phyloP scores from a whole-genome alignment of 306 rosid genomes.

The Sophora flavescens region DNA sequence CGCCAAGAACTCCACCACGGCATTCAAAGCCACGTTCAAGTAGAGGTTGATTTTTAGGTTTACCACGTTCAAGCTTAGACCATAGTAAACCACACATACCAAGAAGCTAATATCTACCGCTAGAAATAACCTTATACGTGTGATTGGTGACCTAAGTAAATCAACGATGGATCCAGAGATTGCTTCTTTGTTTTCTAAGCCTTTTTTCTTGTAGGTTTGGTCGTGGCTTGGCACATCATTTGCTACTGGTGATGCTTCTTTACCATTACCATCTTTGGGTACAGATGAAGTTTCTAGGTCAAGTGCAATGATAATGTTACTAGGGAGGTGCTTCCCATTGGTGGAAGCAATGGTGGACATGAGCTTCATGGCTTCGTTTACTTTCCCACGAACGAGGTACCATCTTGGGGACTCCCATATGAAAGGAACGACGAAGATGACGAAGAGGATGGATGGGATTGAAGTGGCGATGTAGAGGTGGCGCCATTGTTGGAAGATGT shows the following conservation, averaged over 20 bases:
- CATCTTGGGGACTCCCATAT: constrained; percentile 76
- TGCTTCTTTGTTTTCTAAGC: constrained; percentile 25
- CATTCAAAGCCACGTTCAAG: constrained; percentile 60
- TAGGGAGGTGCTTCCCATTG: constrained; percentile 58
- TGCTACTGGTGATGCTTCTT: neutral
- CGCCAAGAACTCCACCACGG: constrained; percentile 76
- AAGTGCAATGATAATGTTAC: constrained; percentile 49
- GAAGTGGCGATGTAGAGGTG: constrained; percentile 65
- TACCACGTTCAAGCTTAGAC: constrained; percentile 69
- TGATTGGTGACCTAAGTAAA: constrained; percentile 55
- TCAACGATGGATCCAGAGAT: constrained; percentile 60
- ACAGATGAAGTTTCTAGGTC: constrained; percentile 51
- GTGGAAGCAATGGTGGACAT: constrained; percentile 60
- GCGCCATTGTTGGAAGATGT: constrained; percentile 61
- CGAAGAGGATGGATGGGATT: constrained; percentile 65
- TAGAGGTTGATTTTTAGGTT: constrained; percentile 65
- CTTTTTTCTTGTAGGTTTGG: neutral
- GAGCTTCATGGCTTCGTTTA: constrained; percentile 57
- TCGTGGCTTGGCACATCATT: neutral
- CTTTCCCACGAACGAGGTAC: constrained; percentile 67
- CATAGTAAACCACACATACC: constrained; percentile 71
- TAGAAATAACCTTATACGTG: constrained; percentile 60
- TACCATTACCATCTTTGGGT: neutral
- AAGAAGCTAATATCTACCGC: constrained; percentile 61
- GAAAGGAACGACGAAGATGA: constrained; percentile 59